Base-by-base conservation (phyloP, 1,139 yeast genomes). In the Pichia sp. region DNA sequence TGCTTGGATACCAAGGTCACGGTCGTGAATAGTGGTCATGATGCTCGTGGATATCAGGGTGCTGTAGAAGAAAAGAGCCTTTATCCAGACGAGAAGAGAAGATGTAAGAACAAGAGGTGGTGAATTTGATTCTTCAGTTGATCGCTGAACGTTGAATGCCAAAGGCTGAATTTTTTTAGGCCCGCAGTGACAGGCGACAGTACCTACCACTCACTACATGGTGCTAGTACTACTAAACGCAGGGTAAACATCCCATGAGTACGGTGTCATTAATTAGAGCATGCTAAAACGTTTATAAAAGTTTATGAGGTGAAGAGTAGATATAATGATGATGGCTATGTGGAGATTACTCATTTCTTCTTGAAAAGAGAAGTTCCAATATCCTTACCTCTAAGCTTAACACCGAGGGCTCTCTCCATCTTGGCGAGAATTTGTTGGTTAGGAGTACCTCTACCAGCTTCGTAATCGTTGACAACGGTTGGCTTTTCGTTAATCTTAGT, bases 401-500 rank as follows among this genome's bases (percentile, higher is more conserved):
- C 82, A 49, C 97, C 97, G 54, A 91, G 70, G 30, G 83, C 95
- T 62, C 96, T 76, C 67, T 91, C 98, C 62, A 93, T 66, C 69
- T 91, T 91, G 41, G 82, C 91, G 56, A 91, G 72, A 38, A 91
- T 65, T 64, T 87, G 97, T 68, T 93, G 98, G 67, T 85, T 88
- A 42, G 98, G 98, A 48, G 84, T 77, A 36, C 96, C 98, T 60
- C 95, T 77, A 41, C 96, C 97, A 38, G 94, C 87, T 67, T 91
- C 98, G 64, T 91, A 91, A 58, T 91, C 98, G 64, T 87, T 88
- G 55, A 91, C 79, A 43, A 91, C 85, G 49, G 82, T 86, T 41
- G 97, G 96, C 69, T 91, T 91, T 66, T 91, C 98, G 60, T 87
- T 88, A 57, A 91, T 75, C 61, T 80, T 83, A 45, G 96, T 86